Base-by-base conservation (phyloP, 2,329 filamentous ascomycete species). In the Rhinocladiella similis region DNA sequence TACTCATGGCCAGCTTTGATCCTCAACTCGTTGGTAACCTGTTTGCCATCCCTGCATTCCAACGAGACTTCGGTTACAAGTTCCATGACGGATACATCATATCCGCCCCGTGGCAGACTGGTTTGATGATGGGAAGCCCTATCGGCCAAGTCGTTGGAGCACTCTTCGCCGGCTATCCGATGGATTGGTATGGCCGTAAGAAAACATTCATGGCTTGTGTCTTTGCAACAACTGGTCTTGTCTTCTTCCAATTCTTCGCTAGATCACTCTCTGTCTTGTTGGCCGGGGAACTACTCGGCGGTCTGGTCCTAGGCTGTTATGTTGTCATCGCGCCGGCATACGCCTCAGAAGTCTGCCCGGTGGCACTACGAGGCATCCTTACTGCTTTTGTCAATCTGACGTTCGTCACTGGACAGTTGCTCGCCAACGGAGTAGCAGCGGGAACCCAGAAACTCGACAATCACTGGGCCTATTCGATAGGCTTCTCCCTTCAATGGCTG, bases 71-170 rank as follows among this genome's bases (percentile, higher is more conserved):
- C 65, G 83, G 83, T 2, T 79, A 83, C 57, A 56, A 72, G 3
- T 81, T 76, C 53, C 62, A 79, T 3, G 64, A 56, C 18, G 53
- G 47, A 35, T 66, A 59, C 20, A 65, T 66, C 45, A 77, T 87
- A n/a, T 75, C 83, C 2, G 81, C 83, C 1, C 69, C 75, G 2
- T 87, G 84, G 84, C 84, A 87, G 67, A 79, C 83, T 5, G 84
- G 83, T 13, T 72, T 87, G 16, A 84, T 78, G 64, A 76, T 77
- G 73, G 75, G 75, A 14, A 74, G 69, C 48, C 75, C 75, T 1
- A 74, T 78, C 50, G 77, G 76, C 1, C 76, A 77, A 60, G 72
- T 77, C 19, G 62, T 77, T 1, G 76, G 76, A 12, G 73, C 74
- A 1, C 68, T 78, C 45, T 67, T 63, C 9, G 68, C 69, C 1